These are phyloP conservation scores for Amauroascus niger DNA, from an alignment of 2,329 filamentous ascomycete species.

Conservation along the genomic window DNA sequence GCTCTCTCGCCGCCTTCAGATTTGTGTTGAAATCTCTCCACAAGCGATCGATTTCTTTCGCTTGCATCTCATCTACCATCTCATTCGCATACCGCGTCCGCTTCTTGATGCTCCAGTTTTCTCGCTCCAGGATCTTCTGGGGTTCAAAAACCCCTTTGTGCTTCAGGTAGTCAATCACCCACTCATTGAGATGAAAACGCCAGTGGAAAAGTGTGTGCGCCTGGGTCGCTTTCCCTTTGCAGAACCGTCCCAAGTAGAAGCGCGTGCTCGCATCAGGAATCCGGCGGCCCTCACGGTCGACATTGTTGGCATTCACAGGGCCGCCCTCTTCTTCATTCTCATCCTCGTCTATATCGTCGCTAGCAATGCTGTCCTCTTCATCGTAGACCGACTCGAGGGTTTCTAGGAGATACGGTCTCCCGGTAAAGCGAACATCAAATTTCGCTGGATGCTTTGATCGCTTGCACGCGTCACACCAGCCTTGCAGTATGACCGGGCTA, in stretches of 20 bases:
- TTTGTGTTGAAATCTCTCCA: slow-evolving; percentile 57
- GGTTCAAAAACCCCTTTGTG: slow-evolving; percentile 49
- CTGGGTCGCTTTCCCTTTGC: slow-evolving; percentile 55
- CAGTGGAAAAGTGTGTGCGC: slow-evolving; percentile 66
- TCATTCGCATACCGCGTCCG: slow-evolving; percentile 51
- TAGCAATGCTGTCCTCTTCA: slow-evolving; percentile 30
- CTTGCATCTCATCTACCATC: slow-evolving; percentile 56
- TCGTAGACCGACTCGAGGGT: slow-evolving; percentile 54
- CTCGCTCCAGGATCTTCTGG: slow-evolving; percentile 51
- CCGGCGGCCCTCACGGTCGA: slow-evolving; percentile 41
- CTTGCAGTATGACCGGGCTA: slow-evolving; percentile 33
- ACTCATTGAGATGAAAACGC: slow-evolving; percentile 63
- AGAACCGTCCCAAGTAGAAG: slow-evolving; percentile 49
- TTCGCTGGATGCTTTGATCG: slow-evolving; percentile 58
- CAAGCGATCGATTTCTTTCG: slow-evolving; percentile 51
- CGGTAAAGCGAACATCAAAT: slow-evolving; percentile 53
- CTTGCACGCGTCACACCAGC: slow-evolving; percentile 61
- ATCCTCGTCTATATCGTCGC: slow-evolving; percentile 35
- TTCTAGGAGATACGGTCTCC: slow-evolving; percentile 55
- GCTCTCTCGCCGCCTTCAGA: slow-evolving; percentile 48
- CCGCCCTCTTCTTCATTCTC: slow-evolving; percentile 23
- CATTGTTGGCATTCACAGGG: slow-evolving; percentile 21
- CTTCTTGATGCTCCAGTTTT: slow-evolving; percentile 51
- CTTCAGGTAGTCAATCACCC: slow-evolving; percentile 55
- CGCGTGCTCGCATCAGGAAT: slow-evolving; percentile 38